phyloP scores from a whole-genome alignment of 2,329 filamentous ascomycete species.

The Xylariaceae sp. region DNA sequence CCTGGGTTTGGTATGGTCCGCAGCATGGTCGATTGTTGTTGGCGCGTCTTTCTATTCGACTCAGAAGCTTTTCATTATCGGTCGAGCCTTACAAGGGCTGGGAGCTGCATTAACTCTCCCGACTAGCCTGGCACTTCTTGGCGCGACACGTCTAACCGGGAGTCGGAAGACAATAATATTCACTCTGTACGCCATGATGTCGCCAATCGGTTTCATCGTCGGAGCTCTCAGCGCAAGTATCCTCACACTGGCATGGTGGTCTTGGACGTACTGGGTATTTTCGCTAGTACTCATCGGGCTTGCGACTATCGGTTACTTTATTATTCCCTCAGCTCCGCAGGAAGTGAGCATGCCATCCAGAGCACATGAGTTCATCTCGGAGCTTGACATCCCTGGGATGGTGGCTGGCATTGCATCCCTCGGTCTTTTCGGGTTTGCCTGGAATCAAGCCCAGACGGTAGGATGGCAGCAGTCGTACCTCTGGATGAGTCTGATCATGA shows the following conservation, averaged over 20 bases:
- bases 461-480: slow-evolving; percentile 65
- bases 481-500: slow-evolving; percentile 63
- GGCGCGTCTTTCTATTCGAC: slow-evolving; percentile 52
- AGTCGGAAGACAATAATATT: slow-evolving; percentile 67
- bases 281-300: slow-evolving; percentile 46
- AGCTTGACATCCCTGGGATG: slow-evolving; percentile 51
- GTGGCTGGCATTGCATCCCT: slow-evolving; percentile 59
- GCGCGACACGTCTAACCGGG: slow-evolving; percentile 62
- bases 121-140: slow-evolving; percentile 68
- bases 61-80: slow-evolving; percentile 50
- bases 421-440: slow-evolving; percentile 70
- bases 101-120: slow-evolving; percentile 69
- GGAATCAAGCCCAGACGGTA: slow-evolving; percentile 68
- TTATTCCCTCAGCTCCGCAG: slow-evolving; percentile 44
- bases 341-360: slow-evolving; percentile 19
- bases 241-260: slow-evolving; percentile 54
- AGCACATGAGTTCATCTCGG: slow-evolving; percentile 29
- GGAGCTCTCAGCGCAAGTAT: slow-evolving; percentile 51
- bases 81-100: slow-evolving; percentile 64
- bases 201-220: slow-evolving; percentile 54
- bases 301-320: slow-evolving; percentile 40
- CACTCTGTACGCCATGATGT: slow-evolving; percentile 54
- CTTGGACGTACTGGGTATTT: slow-evolving; percentile 55
- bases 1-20: slow-evolving; percentile 61
- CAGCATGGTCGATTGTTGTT: slow-evolving; percentile 57